Conservation (phyloP, 2,329 filamentous ascomycete genomes). For the Fusarium pseudoanthophilum region DNA sequence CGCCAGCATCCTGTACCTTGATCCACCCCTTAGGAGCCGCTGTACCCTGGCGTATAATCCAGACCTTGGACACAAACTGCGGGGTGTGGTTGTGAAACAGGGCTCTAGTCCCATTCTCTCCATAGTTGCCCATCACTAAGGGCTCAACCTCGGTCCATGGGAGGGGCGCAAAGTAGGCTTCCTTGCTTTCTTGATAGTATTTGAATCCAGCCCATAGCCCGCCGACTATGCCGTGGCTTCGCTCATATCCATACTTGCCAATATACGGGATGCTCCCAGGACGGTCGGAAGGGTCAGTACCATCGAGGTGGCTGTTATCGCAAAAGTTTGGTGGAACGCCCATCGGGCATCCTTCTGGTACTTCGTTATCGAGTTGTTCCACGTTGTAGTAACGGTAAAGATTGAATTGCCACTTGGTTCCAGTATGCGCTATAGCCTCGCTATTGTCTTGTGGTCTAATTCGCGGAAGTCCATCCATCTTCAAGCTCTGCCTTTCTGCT, state of each 20-base stretch:
- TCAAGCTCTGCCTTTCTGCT: background rate
- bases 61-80: background rate
- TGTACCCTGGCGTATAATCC: background rate
- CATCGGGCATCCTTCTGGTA: background rate
- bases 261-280: background rate
- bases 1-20: background rate
- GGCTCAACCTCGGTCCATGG: background rate
- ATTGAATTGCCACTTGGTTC: background rate
- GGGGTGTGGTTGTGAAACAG: background rate
- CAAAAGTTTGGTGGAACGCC: background rate
- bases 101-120: background rate
- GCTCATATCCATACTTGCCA: background rate
- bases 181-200: background rate
- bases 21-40: background rate
- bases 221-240: background rate
- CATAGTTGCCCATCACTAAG: background rate
- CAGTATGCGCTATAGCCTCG: background rate
- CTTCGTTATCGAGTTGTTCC: fast-evolving
- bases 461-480: background rate
- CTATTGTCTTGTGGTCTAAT: background rate
- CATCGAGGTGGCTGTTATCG: background rate
- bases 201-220: background rate
- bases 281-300: background rate
- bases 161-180: background rate
- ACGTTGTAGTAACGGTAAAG: background rate